Evolutionary conservation across 2,329 filamentous ascomycete species (phyloP).

Genomic region (Fusarium dimerum): DNA sequence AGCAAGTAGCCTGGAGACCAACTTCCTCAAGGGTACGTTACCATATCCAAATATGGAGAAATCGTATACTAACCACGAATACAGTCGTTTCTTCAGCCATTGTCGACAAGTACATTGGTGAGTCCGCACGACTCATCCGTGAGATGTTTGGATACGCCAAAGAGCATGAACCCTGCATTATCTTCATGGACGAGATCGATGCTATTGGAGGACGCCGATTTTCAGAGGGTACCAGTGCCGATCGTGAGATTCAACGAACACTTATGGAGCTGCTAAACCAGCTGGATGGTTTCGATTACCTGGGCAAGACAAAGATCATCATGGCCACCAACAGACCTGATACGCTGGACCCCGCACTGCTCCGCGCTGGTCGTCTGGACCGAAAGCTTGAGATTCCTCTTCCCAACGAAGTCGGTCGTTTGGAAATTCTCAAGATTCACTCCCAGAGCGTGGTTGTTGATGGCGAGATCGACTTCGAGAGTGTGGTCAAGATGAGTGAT

Average conservation of each 20-base stretch:
- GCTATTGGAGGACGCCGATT: slow-evolving; percentile 96
- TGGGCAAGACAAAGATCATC: slow-evolving; percentile 99
- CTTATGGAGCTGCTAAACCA: slow-evolving; percentile 99
- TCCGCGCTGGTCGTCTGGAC: slow-evolving; percentile 91
- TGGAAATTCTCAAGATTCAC: slow-evolving; percentile 99
- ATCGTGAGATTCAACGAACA: slow-evolving; percentile 97
- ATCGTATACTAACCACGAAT: slow-evolving; percentile 17
- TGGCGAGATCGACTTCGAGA: slow-evolving; percentile 97
- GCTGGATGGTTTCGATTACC: slow-evolving; percentile 97
- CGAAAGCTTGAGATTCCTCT: slow-evolving; percentile 97
- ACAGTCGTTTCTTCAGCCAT: slow-evolving; percentile 96
- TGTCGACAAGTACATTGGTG: slow-evolving; percentile 99
- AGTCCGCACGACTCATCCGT: slow-evolving; percentile 93
- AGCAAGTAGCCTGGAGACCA: slow-evolving; percentile 94
- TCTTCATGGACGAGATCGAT: slow-evolving; percentile 99
- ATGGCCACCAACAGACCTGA: slow-evolving; percentile 99
- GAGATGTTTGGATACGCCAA: slow-evolving; percentile 99
- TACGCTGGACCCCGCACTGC: slow-evolving; percentile 88
- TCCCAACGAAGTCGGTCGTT: slow-evolving; percentile 91
- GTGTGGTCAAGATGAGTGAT: slow-evolving; percentile 99
- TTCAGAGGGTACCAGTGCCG: slow-evolving; percentile 94
- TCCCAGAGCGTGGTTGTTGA: slow-evolving; percentile 82
- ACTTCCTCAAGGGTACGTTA: slow-evolving; percentile 86
- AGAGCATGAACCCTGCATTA: slow-evolving; percentile 98
- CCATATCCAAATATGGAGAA: background rate